Percentiles rank a stretch among this genome's conserved stretches.
Evolutionary conservation across 2,329 filamentous ascomycete species (phyloP).

Genomic region (Exutisphaerella laricina): DNA sequence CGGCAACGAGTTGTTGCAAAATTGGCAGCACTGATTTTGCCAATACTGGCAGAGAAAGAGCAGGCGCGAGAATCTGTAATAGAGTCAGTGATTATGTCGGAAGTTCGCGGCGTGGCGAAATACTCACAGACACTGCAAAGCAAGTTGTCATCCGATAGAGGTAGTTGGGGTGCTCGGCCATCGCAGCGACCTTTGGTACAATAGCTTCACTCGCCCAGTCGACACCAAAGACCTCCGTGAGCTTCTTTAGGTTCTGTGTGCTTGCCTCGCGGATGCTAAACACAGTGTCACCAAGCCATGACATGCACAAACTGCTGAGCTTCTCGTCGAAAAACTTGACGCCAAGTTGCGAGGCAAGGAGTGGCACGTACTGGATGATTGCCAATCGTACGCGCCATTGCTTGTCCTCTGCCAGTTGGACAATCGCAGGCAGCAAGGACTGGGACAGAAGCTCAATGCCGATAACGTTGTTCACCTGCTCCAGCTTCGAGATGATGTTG

Average conservation of each 20-base stretch:
- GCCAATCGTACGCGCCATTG: constrained; percentile 97
- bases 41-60: constrained; percentile 90
- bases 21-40: constrained; percentile 90
- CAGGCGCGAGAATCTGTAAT: constrained; percentile 78
- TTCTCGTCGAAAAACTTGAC: constrained; percentile 99
- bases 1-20: constrained; percentile 85
- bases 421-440: constrained; percentile 92
- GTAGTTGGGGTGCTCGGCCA: constrained; percentile 98
- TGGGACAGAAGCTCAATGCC: constrained; percentile 96
- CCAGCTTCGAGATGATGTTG: constrained; percentile 99
- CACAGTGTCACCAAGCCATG: constrained; percentile 95
- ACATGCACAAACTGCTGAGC: constrained; percentile 91
- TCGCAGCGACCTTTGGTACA: constrained; percentile 96
- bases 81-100: too few species aligned
- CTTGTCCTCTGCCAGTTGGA: constrained; percentile 97
- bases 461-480: constrained; percentile 97
- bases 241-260: constrained; percentile 94
- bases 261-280: constrained; percentile 98
- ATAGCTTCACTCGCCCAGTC: constrained; percentile 97
- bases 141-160: constrained; percentile 99
- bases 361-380: constrained; percentile 98
- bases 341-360: constrained; percentile 90
- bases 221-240: constrained; percentile 96
- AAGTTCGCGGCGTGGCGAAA: too few species aligned
- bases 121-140: constrained; percentile 91